Percentiles rank a stretch among this genome's conserved stretches.
phyloP scores from a whole-genome alignment of 306 rosid species.

The Vigna radiata region DNA sequence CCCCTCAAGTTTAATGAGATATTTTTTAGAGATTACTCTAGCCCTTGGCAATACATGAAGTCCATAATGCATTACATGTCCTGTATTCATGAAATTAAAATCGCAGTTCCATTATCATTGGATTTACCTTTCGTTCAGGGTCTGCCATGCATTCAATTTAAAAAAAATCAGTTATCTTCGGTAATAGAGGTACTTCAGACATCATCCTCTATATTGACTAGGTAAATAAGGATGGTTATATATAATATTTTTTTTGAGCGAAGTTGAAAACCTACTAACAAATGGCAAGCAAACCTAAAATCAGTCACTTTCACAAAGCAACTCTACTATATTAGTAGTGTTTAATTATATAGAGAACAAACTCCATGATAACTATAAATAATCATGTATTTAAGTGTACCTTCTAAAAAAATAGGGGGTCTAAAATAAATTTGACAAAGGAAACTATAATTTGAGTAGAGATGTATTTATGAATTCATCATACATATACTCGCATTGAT shows the following conservation, averaged over 20 bases:
- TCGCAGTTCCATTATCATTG: too few relatives aligned
- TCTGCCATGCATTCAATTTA: neutral
- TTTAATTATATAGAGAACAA: neutral
- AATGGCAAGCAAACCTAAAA: neutral
- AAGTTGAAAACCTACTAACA: neutral
- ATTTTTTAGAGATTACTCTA: neutral
- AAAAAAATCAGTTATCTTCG: neutral
- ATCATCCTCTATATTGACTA: neutral
- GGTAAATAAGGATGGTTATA: neutral
- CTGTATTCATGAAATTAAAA: neutral
- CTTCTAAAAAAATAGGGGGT: too few relatives aligned
- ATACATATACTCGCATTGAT: neutral
- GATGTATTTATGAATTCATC: neutral
- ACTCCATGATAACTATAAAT: neutral
- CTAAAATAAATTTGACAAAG: too few relatives aligned
- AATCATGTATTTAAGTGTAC: too few relatives aligned
- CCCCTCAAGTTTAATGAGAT: constrained; percentile 1
- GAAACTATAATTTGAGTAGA: neutral
- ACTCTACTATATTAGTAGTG: neutral
- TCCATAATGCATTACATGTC: too few relatives aligned
- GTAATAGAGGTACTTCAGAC: too few relatives aligned
- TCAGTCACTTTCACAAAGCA: neutral
- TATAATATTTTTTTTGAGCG: neutral
- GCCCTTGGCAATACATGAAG: neutral
- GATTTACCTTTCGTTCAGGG: neutral